Conservation (phyloP, 139 green algal genomes). For the Helicosporidium sp. region DNA sequence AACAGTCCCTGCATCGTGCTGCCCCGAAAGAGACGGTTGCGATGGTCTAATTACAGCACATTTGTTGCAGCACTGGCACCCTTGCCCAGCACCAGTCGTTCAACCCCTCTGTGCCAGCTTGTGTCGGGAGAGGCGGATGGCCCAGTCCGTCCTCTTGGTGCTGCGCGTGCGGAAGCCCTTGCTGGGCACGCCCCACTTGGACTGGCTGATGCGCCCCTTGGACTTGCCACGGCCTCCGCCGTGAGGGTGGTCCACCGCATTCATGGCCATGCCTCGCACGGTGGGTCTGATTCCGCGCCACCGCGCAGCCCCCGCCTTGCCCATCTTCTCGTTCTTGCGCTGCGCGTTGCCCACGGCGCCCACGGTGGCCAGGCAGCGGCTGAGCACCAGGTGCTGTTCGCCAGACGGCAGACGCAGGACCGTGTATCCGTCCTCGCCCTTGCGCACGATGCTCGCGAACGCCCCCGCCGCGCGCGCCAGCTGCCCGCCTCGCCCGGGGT, state of each 20-base stretch:
- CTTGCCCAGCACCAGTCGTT: no score
- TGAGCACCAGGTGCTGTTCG: conserved; percentile 54
- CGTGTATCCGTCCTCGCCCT: conserved; percentile 41
- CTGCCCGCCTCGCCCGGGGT: conserved; percentile 49
- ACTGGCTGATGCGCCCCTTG: conserved; percentile 55
- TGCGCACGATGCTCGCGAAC: conserved; percentile 37
- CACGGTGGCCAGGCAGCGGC: conserved; percentile 65
- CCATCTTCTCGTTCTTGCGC: conserved; percentile 60
- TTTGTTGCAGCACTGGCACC: no score
- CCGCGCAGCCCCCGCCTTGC: conserved; percentile 52
- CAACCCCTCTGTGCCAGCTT: no score
- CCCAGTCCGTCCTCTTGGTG: conserved; percentile 36
- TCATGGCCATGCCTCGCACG: conserved; percentile 81
- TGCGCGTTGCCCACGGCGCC: conserved; percentile 66
- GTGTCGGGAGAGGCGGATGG: conserved; percentile 45
- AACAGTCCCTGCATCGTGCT: no score
- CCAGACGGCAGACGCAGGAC: conserved; percentile 62
- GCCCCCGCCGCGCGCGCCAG: conserved; percentile 55
- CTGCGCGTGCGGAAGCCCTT: conserved; percentile 72
- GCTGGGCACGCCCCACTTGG: conserved; percentile 66
- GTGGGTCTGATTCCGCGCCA: conserved; percentile 33
- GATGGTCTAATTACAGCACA: no score
- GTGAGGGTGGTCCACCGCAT: conserved; percentile 82
- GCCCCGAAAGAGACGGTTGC: no score
- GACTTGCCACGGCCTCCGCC: conserved; percentile 57